Evolutionary conservation across 2,329 filamentous ascomycete genomes (phyloP).

Genomic region (Cucurbitaria berberidis): DNA sequence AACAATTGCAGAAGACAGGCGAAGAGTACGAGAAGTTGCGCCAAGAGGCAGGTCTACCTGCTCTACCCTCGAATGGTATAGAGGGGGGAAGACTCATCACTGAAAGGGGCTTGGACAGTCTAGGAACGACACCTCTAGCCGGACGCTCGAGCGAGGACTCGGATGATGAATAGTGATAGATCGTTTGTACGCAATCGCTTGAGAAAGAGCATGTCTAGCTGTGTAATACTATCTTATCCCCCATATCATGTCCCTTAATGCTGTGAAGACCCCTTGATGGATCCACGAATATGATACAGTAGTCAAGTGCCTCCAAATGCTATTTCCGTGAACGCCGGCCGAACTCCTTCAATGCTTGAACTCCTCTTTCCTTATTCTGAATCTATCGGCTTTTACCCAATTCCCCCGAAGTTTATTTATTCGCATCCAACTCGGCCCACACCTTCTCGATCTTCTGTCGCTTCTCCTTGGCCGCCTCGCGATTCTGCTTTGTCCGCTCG

Average conservation of each 20-base stretch:
- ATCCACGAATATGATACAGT: neutral
- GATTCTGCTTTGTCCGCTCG: constrained; percentile 78
- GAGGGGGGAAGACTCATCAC: constrained; percentile 37
- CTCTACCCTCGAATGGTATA: constrained; percentile 34
- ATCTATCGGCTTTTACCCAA: neutral
- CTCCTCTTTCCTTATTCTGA: neutral
- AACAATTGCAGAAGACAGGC: constrained; percentile 79
- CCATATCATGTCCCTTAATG: neutral
- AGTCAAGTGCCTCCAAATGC: neutral
- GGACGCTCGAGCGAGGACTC: constrained; percentile 32
- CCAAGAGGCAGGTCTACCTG: constrained; percentile 53
- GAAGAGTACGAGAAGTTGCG: constrained; percentile 69
- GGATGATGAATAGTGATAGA: constrained; percentile 33
- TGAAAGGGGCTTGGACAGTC: constrained; percentile 45
- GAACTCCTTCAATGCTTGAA: neutral
- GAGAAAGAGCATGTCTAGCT: constrained; percentile 4
- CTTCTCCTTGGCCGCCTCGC: constrained; percentile 70
- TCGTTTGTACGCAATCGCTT: constrained; percentile 1
- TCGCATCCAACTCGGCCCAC: constrained; percentile 80
- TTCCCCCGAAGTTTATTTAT: constrained; percentile 52
- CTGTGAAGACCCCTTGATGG: neutral
- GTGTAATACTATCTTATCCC: constrained; percentile 11
- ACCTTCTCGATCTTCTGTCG: constrained; percentile 74
- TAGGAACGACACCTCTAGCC: constrained; percentile 44
- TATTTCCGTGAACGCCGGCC: constrained; percentile 3